Base-by-base conservation (phyloP, 2,329 filamentous ascomycete species). In the Elsinoe arachidis region DNA sequence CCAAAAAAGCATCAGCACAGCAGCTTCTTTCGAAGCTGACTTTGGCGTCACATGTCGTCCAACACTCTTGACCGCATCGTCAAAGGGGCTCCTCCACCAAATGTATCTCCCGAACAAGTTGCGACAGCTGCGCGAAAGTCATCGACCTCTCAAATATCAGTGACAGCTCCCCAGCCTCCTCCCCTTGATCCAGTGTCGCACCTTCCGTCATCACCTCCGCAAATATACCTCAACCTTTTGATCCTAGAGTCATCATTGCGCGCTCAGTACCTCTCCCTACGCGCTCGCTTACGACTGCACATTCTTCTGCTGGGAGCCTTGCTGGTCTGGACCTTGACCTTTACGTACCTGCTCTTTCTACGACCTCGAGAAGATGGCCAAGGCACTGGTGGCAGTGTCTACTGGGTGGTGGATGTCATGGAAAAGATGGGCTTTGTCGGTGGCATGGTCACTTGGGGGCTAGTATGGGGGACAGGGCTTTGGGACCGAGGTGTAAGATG, bases 151-250 rank as follows among this genome's bases (percentile, higher is more conserved):
- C 75, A 62, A 74, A 74, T 56, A 68, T 23, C 62, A 64, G 58
- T 67, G 65, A 67, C 71, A 67, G 55, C 64, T n/a, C 63, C 68
- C 61, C 62, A 59, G 63, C 64, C 70, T 21, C 64, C 74, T 56
- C 62, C 74, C 59, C 14, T 63, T 58, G 90, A 95, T 69, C 89
- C 90, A 26, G 81, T 92, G 61, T 85, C 84, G 65, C 84, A 86
- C 61, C 83, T 92, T 14, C 91, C 91, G n/a, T 92, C 88, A 68
- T 90, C 89, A 14, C 91, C 91, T 46, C 89, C 90, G 56, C 93
- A 96, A 78, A 96, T 99, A 68, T 99, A 99, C 75, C 84, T 99
- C 66, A 99, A 99, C 73, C 86, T 99, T 21, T 82, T 99, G 59
- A 95, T 99, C 66, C 88, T 99, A 72, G 93, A 99, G 72, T 90